These are phyloP conservation scores for Plenodomus tracheiphilus DNA, from an alignment of 2,329 filamentous ascomycete species.

Conservation along the genomic window DNA sequence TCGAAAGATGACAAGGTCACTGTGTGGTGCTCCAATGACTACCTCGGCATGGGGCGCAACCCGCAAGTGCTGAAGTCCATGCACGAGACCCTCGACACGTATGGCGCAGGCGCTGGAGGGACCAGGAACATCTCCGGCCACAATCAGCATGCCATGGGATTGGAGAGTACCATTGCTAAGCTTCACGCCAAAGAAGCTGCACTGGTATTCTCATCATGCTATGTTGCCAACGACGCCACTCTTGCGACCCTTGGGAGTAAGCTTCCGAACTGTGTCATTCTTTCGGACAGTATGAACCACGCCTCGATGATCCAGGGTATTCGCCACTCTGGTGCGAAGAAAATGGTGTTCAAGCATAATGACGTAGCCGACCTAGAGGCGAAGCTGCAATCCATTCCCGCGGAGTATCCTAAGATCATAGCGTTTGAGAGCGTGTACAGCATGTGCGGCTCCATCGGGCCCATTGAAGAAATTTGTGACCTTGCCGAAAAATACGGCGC, in stretches of 20 bases:
- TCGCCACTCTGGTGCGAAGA: constrained; percentile 93
- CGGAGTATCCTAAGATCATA: constrained; percentile 92
- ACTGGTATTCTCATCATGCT: constrained; percentile 95
- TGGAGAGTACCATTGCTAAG: constrained; percentile 82
- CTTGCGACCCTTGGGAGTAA: constrained; percentile 96
- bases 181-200: constrained; percentile 91
- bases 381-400: constrained; percentile 85
- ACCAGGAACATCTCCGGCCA: constrained; percentile 98
- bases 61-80: constrained; percentile 82
- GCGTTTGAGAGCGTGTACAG: constrained; percentile 99
- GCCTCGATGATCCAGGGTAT: constrained; percentile 99
- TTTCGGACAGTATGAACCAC: constrained; percentile 97
- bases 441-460: constrained; percentile 97
- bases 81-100: constrained; percentile 93
- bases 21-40: constrained; percentile 99
- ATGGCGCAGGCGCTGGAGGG: constrained; percentile 91
- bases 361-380: constrained; percentile 89
- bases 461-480: constrained; percentile 94
- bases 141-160: constrained; percentile 86
- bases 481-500: constrained; percentile 97
- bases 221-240: constrained; percentile 96
- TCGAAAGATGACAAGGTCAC: constrained; percentile 83
- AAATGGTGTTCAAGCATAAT: constrained; percentile 99
- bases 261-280: constrained; percentile 91
- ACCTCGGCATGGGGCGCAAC: constrained; percentile 96